These are phyloP conservation scores for Aegilops sharonensis DNA, from an alignment of 176 grass and related monocot species.

Conservation along the genomic window DNA sequence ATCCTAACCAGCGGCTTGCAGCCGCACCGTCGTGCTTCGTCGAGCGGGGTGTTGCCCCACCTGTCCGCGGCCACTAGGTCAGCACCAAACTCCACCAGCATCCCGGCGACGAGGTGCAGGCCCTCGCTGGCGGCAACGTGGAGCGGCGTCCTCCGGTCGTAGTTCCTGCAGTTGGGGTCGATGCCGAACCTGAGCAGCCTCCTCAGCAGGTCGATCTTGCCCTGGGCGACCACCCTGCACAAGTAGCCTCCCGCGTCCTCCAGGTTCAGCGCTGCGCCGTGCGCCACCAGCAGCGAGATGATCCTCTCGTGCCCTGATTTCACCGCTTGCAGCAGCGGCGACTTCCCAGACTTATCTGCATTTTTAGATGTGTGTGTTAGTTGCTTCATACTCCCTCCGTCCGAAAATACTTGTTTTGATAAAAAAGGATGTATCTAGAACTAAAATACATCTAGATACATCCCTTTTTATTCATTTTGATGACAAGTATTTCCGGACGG, in stretches of 20 bases:
- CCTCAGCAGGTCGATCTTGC: constrained; percentile 59
- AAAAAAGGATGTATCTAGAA: too few species aligned
- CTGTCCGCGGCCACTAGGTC: constrained; percentile 57
- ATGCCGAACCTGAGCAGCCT: constrained; percentile 64
- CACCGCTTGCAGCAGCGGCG: constrained; percentile 69
- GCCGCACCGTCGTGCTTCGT: constrained; percentile 65
- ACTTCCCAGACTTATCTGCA: constrained; percentile 82
- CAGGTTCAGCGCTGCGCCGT: constrained; percentile 61
- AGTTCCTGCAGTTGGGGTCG: constrained; percentile 85
- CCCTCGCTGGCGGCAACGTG: constrained; percentile 71
- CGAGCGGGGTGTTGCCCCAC: constrained; percentile 88
- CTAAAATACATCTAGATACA: too few species aligned
- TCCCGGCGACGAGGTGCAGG: constrained; percentile 57
- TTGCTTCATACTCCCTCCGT: too few species aligned
- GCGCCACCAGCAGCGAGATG: constrained; percentile 51
- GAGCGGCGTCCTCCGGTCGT: constrained; percentile 73
- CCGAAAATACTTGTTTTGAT: too few species aligned
- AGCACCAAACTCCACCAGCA: constrained; percentile 65
- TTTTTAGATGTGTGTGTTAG: neutral
- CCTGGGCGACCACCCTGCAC: constrained; percentile 49
- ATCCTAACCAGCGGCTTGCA: constrained; percentile 62
- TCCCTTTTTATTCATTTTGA: too few species aligned
- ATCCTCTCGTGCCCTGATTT: constrained; percentile 73
- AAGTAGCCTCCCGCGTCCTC: constrained; percentile 75
- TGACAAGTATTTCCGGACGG: too few species aligned